Conservation (phyloP, 148 eudicot species). For the Vaccinium vitisidaea region DNA sequence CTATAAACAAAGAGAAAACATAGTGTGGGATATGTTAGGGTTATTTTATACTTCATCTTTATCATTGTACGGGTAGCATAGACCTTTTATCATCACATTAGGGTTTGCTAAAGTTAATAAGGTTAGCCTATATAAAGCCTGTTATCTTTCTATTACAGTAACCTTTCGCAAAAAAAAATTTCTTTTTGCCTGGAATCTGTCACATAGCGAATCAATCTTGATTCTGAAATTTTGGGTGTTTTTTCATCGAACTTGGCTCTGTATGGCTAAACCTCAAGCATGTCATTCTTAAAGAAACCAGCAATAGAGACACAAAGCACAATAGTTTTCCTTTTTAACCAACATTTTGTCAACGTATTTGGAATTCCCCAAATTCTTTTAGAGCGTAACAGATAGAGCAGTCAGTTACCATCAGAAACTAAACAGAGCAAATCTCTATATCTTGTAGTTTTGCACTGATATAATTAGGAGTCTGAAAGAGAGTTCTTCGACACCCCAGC, state of each 20-base stretch:
- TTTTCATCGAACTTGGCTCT: neutral
- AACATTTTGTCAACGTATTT: neutral
- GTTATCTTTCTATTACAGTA: no score
- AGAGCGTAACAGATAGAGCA: neutral
- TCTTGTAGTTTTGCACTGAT: conserved; percentile 76
- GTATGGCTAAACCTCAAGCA: neutral
- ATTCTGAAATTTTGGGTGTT: neutral
- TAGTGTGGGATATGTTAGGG: conserved; percentile 1
- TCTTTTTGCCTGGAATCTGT: no score
- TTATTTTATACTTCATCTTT: no score
- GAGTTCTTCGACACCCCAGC: conserved; percentile 78
- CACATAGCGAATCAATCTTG: neutral
- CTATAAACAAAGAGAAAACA: conserved; percentile 31
- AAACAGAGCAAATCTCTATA: neutral
- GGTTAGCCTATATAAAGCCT: no score
- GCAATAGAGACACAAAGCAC: no score
- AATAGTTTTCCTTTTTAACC: neutral
- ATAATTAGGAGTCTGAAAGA: conserved; percentile 65
- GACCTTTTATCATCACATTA: no score
- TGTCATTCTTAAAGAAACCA: neutral
- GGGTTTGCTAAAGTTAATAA: no score
- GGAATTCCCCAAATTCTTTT: neutral
- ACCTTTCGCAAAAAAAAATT: no score
- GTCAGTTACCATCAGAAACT: neutral
- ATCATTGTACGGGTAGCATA: neutral